These are phyloP conservation scores for Echites panduratus DNA, from an alignment of 257 asterid genomes.

Conservation along the genomic window DNA sequence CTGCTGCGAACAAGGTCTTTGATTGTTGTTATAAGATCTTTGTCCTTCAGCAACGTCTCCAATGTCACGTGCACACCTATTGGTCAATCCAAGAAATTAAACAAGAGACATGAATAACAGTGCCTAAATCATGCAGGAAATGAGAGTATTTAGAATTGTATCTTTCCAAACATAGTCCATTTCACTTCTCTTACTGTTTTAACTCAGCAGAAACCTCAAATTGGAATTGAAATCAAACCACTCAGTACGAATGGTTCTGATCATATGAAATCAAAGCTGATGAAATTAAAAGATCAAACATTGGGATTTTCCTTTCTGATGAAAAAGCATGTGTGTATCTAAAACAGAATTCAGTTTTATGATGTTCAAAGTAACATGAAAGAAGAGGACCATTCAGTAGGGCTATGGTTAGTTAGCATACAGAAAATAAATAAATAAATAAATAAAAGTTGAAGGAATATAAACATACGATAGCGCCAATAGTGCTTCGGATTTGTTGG, in stretches of 20 bases:
- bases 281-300: no score
- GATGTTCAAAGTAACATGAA: neutral
- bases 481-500: slow-evolving; percentile 97
- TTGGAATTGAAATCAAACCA: neutral
- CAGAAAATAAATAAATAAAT: no score
- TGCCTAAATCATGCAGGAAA: neutral
- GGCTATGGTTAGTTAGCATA: no score
- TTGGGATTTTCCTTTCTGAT: neutral
- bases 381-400: neutral
- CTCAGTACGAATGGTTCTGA: neutral
- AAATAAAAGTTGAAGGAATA: no score
- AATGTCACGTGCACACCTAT: slow-evolving; percentile 84
- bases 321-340: neutral
- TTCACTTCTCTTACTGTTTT: no score
- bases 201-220: neutral
- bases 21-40: slow-evolving; percentile 44
- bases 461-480: slow-evolving; percentile 78
- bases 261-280: no score
- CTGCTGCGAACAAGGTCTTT: slow-evolving; percentile 63
- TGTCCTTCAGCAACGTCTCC: slow-evolving; percentile 78
- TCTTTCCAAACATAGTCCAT: neutral
- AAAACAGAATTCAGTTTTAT: neutral
- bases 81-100: neutral
- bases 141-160: neutral
- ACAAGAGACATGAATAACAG: neutral